Evolutionary conservation across 75 land plant genomes (phyloP).

Genomic region (Chamaecyparis obtusa): DNA sequence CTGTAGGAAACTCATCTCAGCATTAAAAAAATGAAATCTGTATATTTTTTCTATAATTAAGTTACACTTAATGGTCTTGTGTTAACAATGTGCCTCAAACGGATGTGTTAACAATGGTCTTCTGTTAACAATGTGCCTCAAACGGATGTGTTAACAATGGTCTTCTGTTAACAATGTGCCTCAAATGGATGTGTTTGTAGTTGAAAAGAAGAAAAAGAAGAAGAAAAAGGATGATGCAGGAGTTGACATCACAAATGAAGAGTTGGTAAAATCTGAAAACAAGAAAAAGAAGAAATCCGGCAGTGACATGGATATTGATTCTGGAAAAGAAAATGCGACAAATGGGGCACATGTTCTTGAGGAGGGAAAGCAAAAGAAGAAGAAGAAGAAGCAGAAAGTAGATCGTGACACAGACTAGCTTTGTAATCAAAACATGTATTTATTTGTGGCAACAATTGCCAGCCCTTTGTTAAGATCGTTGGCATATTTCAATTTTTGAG

Average conservation of each 20-base stretch:
- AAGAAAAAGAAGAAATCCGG: slow-evolving; percentile 34
- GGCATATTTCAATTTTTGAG: neutral
- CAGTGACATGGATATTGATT: slow-evolving; percentile 17
- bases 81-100: neutral
- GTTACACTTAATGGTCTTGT: neutral
- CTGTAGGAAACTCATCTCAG: neutral
- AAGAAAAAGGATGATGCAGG: slow-evolving; percentile 13
- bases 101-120: too few species aligned
- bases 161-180: too few species aligned
- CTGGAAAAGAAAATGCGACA: slow-evolving; percentile 9
- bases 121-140: too few species aligned
- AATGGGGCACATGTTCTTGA: slow-evolving; percentile 13
- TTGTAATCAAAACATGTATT: neutral
- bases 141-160: neutral
- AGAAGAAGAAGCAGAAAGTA: slow-evolving; percentile 14
- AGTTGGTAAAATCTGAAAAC: slow-evolving; percentile 21
- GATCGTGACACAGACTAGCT: neutral
- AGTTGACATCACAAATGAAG: slow-evolving; percentile 1
- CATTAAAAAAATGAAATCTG: neutral
- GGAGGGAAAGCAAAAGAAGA: slow-evolving; percentile 37
- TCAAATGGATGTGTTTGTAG: slow-evolving; percentile 2
- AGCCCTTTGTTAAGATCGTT: neutral
- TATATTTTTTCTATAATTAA: neutral
- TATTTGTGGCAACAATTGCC: neutral
- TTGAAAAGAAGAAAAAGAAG: slow-evolving; percentile 29